Conservation (phyloP, 768 basidiomycete genomes). For the Pleurotus platypus region DNA sequence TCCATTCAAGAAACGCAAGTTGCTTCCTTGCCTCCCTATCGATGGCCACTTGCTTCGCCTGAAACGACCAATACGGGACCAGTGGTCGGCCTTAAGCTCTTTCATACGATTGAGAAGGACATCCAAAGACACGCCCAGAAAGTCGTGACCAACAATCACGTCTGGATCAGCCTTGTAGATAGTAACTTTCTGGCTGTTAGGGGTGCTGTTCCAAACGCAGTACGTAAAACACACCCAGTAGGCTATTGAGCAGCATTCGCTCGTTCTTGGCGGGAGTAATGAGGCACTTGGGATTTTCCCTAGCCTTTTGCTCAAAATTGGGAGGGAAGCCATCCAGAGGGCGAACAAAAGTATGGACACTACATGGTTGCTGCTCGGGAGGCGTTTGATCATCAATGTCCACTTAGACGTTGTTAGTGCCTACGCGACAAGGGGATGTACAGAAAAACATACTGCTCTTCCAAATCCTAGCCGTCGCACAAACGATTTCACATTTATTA, state of each 20-base stretch:
- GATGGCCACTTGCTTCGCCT: constrained; percentile 78
- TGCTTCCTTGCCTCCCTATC: constrained; percentile 79
- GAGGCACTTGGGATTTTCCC: constrained; percentile 56
- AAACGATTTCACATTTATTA: constrained; percentile 93
- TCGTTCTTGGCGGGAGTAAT: constrained; percentile 81
- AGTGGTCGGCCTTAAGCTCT: constrained; percentile 87
- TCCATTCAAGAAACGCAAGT: constrained; percentile 79
- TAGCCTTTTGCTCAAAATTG: constrained; percentile 73
- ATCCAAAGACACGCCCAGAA: constrained; percentile 85
- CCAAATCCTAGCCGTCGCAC: constrained; percentile 83
- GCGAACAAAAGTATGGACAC: constrained; percentile 84
- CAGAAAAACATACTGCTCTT: constrained; percentile 41
- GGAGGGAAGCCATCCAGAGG: constrained; percentile 85
- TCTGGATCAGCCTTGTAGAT: constrained; percentile 91
- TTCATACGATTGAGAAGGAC: constrained; percentile 89
- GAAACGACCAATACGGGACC: constrained; percentile 92
- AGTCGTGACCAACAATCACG: constrained; percentile 92
- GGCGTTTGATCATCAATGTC: constrained; percentile 90
- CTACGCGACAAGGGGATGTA: not conserved
- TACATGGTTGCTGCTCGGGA: constrained; percentile 79
- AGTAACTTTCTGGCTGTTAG: constrained; percentile 39
- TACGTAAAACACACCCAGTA: constrained; percentile 54
- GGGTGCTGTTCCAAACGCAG: not conserved
- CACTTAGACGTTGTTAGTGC: constrained; percentile 39
- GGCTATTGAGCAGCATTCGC: constrained; percentile 75